These are phyloP conservation scores for Taiozyma onychis DNA, from an alignment of 1,139 yeast genomes.

Conservation along the genomic window DNA sequence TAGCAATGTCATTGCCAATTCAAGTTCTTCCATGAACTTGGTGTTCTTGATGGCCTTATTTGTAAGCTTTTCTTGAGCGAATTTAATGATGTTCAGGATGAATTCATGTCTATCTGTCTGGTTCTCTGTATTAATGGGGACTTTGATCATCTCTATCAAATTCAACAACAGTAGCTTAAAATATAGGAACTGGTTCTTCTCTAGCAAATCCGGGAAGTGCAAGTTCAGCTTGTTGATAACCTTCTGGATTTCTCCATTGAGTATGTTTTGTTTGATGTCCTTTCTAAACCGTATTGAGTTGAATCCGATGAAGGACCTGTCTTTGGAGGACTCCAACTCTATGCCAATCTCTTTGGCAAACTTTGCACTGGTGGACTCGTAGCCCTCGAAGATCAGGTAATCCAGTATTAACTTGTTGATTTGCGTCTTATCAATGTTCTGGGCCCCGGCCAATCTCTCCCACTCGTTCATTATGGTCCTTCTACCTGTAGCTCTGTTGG, in stretches of 20 bases:
- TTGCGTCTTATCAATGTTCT: constrained; percentile 25
- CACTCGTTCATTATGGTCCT: not conserved
- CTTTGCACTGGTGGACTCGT: constrained; percentile 44
- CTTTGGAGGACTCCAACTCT: constrained; percentile 23
- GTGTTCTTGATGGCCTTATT: constrained; percentile 48
- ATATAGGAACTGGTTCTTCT: constrained; percentile 51
- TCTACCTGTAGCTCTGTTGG: no score
- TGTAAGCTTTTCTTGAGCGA: constrained; percentile 57
- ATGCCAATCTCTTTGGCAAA: constrained; percentile 42
- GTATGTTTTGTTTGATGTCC: constrained; percentile 41
- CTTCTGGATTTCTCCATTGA: constrained; percentile 43
- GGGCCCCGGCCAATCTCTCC: not conserved
- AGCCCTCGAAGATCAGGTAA: constrained; percentile 55
- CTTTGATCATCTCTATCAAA: constrained; percentile 18
- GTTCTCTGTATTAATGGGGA: constrained; percentile 2
- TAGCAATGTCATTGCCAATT: constrained; percentile 61
- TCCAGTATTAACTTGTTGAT: constrained; percentile 45
- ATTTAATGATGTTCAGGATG: constrained; percentile 49
- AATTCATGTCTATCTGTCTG: constrained; percentile 33
- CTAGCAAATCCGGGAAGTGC: constrained; percentile 49
- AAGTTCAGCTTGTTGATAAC: constrained; percentile 43
- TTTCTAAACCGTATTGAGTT: constrained; percentile 44
- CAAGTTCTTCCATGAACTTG: constrained; percentile 54
- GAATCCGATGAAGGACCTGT: constrained; percentile 33
- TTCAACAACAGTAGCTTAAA: constrained; percentile 57